phyloP scores from a whole-genome alignment of 2,329 filamentous ascomycete genomes.

The Moelleriella libera region DNA sequence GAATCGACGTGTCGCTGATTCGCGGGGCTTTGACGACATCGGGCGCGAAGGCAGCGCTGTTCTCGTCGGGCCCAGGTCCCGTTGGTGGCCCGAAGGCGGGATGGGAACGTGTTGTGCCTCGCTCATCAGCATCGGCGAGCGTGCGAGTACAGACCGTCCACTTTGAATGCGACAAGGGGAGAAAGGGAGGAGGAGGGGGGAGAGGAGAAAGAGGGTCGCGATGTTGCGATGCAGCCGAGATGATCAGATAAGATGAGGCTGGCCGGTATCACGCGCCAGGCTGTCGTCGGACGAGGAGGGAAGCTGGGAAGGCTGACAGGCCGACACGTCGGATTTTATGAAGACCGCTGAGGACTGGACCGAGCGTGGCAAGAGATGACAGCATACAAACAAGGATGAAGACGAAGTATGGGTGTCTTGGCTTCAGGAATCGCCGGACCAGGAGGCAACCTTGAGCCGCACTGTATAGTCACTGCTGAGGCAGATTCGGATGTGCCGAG shows the following conservation, averaged over 20 bases:
- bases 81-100: constrained; percentile 13
- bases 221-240: neutral
- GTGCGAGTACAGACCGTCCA: neutral
- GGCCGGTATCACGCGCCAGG: neutral
- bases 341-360: neutral
- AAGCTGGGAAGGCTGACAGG: neutral
- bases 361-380: neutral
- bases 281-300: neutral
- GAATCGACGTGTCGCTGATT: constrained; percentile 10
- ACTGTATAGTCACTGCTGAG: neutral
- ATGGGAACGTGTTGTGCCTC: constrained; percentile 11
- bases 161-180: neutral
- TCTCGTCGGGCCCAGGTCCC: constrained; percentile 16
- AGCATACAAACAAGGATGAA: neutral
- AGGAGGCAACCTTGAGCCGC: neutral
- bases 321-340: neutral
- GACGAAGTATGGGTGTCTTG: neutral
- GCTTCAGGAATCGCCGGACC: neutral
- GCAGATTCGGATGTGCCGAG: constrained; percentile 4
- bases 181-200: neutral
- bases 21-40: constrained; percentile 17
- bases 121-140: constrained; percentile 14
- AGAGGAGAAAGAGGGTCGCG: neutral
- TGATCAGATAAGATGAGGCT: constrained; percentile 3
- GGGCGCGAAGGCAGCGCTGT: constrained; percentile 24